Evolutionary conservation across 148 eudicot species (phyloP), one percentile per base, ranked within the genome.

Genomic region (Agrostemma githago): DNA sequence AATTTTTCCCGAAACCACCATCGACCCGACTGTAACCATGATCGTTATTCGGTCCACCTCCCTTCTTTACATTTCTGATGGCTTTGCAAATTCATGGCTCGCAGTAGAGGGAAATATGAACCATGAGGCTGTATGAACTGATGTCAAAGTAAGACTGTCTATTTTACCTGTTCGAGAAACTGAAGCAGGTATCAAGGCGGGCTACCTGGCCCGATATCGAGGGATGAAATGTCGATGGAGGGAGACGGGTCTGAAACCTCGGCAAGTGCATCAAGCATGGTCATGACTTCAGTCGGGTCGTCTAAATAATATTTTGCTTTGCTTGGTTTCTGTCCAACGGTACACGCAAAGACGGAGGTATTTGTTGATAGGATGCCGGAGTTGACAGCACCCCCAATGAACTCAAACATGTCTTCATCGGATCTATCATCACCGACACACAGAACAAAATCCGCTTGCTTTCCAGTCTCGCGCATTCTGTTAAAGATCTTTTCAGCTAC

Each of bases 381-480:
- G 37, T 65, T 63, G 14, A 72, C 60, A 40, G 82, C 82, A 42
- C 43, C 57, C 42, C 70, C 82, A 19, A 79, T 75, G 16, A 79
- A 54, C 82, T 79, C 82, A 79, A 79, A 79, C 82, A 79, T 79
- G 74, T 79, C 82, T 59, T 79, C 82, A 42, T 79, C 82, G 26
- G 82, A 79, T 70, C 82, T 41, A 12, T 79, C 82, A 56, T 79
- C 82, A 12, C 82, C 82, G 63, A 79, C 74, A 63, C 82, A 79
- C 2, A 75, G 66, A 38, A 80, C 82, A 14, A 80, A 80, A 75
- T 75, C 79, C 48, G 82, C 82, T 17, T 10, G 71, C 66, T 61
- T 79, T 56, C 78, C 75, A 3, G 39, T 62, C 71, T 54, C 71
- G 11, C 63, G 71, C 82, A 79, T 74, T 74, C 53, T 69, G 59